phyloP scores from a whole-genome alignment of 306 rosid genomes.

The Vigna hirtella region DNA sequence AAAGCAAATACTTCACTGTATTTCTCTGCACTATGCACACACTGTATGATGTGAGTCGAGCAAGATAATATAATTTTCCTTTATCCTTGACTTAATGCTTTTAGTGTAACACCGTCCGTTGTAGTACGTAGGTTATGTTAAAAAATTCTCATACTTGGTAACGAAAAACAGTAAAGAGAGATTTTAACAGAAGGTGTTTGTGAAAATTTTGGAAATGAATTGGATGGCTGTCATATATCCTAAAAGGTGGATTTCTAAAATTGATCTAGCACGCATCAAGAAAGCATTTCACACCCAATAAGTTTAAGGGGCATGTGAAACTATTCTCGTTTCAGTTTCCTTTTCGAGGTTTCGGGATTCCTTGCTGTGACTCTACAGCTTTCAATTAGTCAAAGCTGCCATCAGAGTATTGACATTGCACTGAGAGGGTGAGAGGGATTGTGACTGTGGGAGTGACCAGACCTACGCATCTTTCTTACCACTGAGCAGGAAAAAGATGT shows the following conservation, averaged over 20 bases:
- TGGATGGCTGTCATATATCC: neutral
- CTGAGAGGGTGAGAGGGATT: constrained; percentile 34
- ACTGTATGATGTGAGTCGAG: neutral
- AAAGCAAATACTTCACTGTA: too few species aligned
- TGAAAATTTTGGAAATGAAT: neutral
- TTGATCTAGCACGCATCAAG: constrained; percentile 38
- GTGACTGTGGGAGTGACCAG: constrained; percentile 52
- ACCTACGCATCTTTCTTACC: constrained; percentile 33
- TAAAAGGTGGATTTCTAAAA: constrained; percentile 34
- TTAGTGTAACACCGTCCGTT: neutral
- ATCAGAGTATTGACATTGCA: constrained; percentile 55
- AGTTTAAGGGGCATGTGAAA: constrained; percentile 46
- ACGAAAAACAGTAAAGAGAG: neutral
- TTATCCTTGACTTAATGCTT: neutral
- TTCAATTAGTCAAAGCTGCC: constrained; percentile 58
- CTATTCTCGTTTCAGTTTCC: constrained; percentile 47
- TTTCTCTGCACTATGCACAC: too few species aligned
- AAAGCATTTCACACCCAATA: constrained; percentile 40
- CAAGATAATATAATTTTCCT: neutral
- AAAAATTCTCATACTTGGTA: neutral
- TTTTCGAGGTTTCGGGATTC: constrained; percentile 52
- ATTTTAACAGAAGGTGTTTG: neutral
- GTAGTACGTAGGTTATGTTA: neutral
- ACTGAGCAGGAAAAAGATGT: constrained; percentile 38
- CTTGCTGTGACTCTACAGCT: constrained; percentile 45